These are phyloP conservation scores for Geotrichum carabidarum DNA, from an alignment of 1,139 yeast genomes.

Conservation along the genomic window DNA sequence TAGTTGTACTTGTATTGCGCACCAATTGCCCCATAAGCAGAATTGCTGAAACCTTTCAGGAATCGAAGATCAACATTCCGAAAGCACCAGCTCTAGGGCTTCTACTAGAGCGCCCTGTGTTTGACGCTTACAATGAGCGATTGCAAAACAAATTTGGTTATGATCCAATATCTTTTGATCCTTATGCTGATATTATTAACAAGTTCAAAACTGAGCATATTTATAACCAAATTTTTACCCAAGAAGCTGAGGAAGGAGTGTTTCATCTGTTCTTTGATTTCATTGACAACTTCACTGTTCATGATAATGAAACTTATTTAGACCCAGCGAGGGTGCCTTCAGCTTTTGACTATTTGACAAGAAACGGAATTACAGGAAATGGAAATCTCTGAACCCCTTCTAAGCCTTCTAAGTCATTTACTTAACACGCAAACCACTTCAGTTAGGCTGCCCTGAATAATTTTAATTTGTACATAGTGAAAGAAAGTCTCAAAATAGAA, in stretches of 20 bases:
- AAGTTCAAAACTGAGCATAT: slow-evolving; percentile 81
- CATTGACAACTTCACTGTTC: slow-evolving; percentile 59
- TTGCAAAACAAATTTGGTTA: slow-evolving; percentile 67
- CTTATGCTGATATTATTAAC: slow-evolving; percentile 64
- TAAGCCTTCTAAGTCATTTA: neutral
- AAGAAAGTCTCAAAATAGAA: too few species aligned
- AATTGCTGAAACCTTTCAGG: slow-evolving; percentile 71
- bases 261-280: slow-evolving; percentile 85
- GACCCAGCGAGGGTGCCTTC: neutral
- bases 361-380: neutral
- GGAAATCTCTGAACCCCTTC: neutral
- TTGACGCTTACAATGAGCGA: slow-evolving; percentile 71
- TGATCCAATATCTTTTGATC: slow-evolving; percentile 62
- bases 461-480: too few species aligned
- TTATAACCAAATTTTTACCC: slow-evolving; percentile 85
- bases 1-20: slow-evolving; percentile 81
- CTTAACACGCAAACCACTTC: too few species aligned
- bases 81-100: slow-evolving; percentile 96
- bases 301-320: neutral
- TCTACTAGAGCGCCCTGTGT: slow-evolving; percentile 84
- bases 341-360: neutral
- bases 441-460: too few species aligned
- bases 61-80: slow-evolving; percentile 76
- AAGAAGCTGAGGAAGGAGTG: slow-evolving; percentile 79
- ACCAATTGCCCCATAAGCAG: slow-evolving; percentile 75